Evolutionary conservation across 2,329 filamentous ascomycete genomes (phyloP).

Genomic region (Colletotrichum orbiculare): DNA sequence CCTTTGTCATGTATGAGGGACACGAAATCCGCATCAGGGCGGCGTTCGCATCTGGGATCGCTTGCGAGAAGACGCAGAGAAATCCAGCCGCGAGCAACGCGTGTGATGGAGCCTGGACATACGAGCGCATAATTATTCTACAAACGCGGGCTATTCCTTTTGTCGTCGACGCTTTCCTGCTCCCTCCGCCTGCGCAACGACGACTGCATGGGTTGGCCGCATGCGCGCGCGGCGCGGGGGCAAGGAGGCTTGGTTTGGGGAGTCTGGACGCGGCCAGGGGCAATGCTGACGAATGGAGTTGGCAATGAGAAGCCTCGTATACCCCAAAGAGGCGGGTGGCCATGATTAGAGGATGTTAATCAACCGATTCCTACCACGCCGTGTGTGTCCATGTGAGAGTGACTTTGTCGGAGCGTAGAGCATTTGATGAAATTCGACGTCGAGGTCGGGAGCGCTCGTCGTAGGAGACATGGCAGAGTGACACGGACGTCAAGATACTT

Average conservation of each 20-base stretch:
- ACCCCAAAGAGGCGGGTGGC: conserved; percentile 6
- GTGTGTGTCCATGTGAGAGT: background rate
- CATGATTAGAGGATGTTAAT: conserved; percentile 32
- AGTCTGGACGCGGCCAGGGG: conserved; percentile 31
- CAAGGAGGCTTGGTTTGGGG: conserved; percentile 5
- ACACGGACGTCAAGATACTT: no score
- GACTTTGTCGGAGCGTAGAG: no score
- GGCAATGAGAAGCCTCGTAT: conserved; percentile 14
- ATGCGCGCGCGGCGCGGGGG: background rate
- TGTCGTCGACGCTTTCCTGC: conserved; percentile 20
- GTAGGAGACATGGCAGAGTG: no score
- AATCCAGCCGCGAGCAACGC: conserved; percentile 14
- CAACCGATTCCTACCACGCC: conserved; percentile 13
- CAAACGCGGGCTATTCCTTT: conserved; percentile 32
- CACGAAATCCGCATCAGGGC: conserved; percentile 36
- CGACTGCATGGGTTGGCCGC: background rate
- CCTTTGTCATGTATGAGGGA: conserved; percentile 38
- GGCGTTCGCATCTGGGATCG: conserved; percentile 34
- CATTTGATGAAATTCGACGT: no score
- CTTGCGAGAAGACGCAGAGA: conserved; percentile 24
- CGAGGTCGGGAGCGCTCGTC: no score
- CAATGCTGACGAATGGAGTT: conserved; percentile 32
- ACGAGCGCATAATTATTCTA: conserved; percentile 34
- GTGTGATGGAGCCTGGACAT: conserved; percentile 28
- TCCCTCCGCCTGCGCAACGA: background rate